Evolutionary conservation across 2,329 filamentous ascomycete species (phyloP).

Genomic region (Pseudogymnoascus sp.): DNA sequence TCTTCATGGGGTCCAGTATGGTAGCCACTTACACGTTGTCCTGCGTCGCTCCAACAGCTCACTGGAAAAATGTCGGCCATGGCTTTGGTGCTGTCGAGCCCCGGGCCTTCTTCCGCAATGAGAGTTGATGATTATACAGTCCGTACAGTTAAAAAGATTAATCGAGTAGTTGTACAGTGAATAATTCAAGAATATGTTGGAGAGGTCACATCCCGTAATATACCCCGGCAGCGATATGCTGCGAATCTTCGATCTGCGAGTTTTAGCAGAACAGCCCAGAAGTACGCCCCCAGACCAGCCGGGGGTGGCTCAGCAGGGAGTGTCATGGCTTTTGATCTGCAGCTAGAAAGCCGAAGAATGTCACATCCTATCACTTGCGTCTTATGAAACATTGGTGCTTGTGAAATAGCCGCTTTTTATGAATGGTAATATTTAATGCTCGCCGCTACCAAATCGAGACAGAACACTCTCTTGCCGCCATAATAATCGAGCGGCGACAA

Average conservation of each 20-base stretch:
- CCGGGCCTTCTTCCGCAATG: background rate
- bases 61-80: background rate
- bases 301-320: background rate
- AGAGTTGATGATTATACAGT: background rate
- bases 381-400: too few species aligned
- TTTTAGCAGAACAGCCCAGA: background rate
- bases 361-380: background rate
- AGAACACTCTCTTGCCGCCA: too few species aligned
- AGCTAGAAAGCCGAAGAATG: background rate
- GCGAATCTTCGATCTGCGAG: background rate
- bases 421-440: background rate
- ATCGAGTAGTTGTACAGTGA: background rate
- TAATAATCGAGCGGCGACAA: background rate
- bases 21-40: background rate
- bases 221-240: background rate
- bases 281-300: background rate
- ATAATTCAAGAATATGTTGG: background rate
- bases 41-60: background rate
- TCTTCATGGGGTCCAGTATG: background rate
- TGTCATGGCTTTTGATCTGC: background rate
- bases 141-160: background rate
- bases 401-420: too few species aligned
- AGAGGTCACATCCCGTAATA: background rate
- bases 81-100: background rate
- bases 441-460: background rate